Evolutionary conservation across 2,329 filamentous ascomycete species (phyloP), one percentile per base, ranked within the genome.

Genomic region (Ophiostoma tasmaniense): DNA sequence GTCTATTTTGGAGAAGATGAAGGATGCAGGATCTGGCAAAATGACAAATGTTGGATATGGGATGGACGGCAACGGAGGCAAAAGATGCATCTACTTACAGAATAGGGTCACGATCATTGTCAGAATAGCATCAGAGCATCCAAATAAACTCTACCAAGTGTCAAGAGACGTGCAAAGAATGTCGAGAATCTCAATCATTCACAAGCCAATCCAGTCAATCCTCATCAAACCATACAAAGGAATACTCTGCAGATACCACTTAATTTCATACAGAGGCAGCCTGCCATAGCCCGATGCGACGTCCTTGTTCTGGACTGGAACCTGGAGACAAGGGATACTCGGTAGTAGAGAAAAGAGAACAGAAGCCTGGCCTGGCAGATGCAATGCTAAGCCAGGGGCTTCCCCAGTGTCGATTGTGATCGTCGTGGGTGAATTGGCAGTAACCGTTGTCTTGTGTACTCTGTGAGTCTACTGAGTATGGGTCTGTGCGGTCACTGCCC

Each of bases 391-490:
- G 50, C 42, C 42, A 45, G 50, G 50, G n/a, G 50, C 11, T 55
- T 55, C 50, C 50, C 50, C 50, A 28, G 50, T 64, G 61, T 22
- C 61, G 61, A 64, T 64, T 64, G 61, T 13, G 61, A 64, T 64
- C 61, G 61, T 37, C 61, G n/a, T 25, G 50, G n/a, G 2, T 2
- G 13, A 30, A 17, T n/a, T 45, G 20, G 20, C 59, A 52, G 65
- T 39, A 13, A 39, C 55, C 39, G 14, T 33, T 33, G 4, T 33
- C 13, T 33, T 55, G n/a, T 52, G 45, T 17, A 11, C 3, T 42
- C 11, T 42, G 42, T 45, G n/a, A n/a, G n/a, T n/a, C n/a, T n/a
- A n/a, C n/a, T n/a, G n/a, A n/a, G 17, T 45, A 2, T 45, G 13
- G 5, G 39, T 45, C 14, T 45, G 39, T 45, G 14, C 42, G 42